These are phyloP conservation scores for Yamadazyma aaseri DNA, from an alignment of 1,139 yeast genomes.

Conservation along the genomic window DNA sequence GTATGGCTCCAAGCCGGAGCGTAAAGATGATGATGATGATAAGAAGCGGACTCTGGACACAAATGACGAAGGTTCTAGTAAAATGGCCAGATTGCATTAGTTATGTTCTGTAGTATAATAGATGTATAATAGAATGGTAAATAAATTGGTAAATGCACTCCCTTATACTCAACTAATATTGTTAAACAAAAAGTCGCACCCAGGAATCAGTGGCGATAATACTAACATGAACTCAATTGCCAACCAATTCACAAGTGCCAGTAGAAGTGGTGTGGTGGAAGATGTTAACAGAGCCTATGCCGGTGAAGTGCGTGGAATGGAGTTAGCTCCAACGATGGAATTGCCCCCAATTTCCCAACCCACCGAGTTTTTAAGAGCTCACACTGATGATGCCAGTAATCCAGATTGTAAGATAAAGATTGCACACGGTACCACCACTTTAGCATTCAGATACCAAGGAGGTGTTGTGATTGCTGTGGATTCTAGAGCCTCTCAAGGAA, in stretches of 20 bases:
- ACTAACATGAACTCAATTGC: conserved; percentile 42
- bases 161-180: background rate
- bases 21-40: conserved; percentile 4
- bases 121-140: background rate
- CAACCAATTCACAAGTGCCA: conserved; percentile 35
- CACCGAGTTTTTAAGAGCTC: conserved; percentile 94
- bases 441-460: conserved; percentile 93
- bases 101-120: background rate
- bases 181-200: conserved; percentile 5
- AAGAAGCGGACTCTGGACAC: conserved; percentile 11
- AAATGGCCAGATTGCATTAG: conserved; percentile 5
- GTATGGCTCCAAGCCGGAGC: conserved; percentile 12
- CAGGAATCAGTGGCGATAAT: conserved; percentile 3
- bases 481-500: conserved; percentile 97
- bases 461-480: conserved; percentile 97
- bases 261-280: conserved; percentile 25
- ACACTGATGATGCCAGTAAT: conserved; percentile 88
- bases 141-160: background rate
- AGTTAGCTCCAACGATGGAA: conserved; percentile 63
- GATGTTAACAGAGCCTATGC: conserved; percentile 29
- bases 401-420: conserved; percentile 95
- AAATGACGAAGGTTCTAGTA: conserved; percentile 7
- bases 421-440: conserved; percentile 98
- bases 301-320: conserved; percentile 16
- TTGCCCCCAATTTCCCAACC: conserved; percentile 90